A percentile compares a stretch with the other conserved stretches of the same genome.
Evolutionary conservation across 202 grass and related monocot species (phyloP).

Genomic region (Carex arenaria): DNA sequence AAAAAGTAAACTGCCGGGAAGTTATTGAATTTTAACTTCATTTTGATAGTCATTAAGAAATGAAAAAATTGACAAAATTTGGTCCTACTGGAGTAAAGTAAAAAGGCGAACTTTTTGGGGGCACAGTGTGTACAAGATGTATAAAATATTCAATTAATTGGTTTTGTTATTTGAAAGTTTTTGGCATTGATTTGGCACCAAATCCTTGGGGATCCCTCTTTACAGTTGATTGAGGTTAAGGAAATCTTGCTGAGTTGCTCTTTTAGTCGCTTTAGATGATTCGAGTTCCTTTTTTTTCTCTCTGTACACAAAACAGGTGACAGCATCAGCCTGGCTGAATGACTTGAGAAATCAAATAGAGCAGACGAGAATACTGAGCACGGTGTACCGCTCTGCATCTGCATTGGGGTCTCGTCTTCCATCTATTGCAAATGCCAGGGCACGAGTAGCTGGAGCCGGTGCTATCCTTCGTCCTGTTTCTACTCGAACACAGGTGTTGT

Average conservation of each 20-base stretch:
- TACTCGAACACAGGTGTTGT: conserved; percentile 75
- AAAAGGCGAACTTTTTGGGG: background rate
- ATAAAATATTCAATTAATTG: background rate
- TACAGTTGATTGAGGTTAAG: background rate
- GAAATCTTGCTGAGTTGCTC: background rate
- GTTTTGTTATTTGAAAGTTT: background rate
- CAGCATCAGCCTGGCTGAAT: conserved; percentile 91
- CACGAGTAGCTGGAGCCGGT: conserved; percentile 87
- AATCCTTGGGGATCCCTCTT: background rate
- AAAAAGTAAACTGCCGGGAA: background rate
- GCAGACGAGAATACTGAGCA: conserved; percentile 90
- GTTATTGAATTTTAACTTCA: background rate
- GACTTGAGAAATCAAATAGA: conserved; percentile 94
- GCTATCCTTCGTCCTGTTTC: conserved; percentile 94
- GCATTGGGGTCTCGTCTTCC: conserved; percentile 86
- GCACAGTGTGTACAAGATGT: background rate
- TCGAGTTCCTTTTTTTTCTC: background rate
- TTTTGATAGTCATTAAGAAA: background rate
- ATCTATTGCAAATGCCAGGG: conserved; percentile 95
- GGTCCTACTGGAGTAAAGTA: background rate
- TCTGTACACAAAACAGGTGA: conserved; percentile 54
- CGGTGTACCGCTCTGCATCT: conserved; percentile 90
- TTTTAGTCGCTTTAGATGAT: background rate
- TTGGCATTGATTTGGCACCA: background rate
- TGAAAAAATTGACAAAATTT: background rate